A percentile compares a stretch with the other conserved stretches of the same genome.
phyloP scores from a whole-genome alignment of 129 eudicot species.

The Pulicaria dysenterica region DNA sequence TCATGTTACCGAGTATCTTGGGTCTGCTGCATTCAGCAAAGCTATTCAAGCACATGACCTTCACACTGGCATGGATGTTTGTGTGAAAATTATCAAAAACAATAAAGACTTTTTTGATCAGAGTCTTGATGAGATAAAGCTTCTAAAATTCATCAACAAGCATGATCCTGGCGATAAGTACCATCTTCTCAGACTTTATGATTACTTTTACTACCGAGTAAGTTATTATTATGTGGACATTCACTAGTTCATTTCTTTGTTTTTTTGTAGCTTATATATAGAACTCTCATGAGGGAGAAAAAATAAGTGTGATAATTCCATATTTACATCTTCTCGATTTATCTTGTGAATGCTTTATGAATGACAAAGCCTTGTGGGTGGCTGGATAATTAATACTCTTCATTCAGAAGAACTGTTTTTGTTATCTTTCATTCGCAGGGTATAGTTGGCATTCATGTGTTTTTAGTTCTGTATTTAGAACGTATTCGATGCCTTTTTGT shows the following conservation, averaged over 20 bases:
- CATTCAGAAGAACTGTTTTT: not conserved
- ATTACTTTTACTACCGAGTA: slow-evolving; percentile 95
- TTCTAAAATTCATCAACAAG: slow-evolving; percentile 91
- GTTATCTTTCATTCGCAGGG: slow-evolving; percentile 10
- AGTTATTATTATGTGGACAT: slow-evolving; percentile 35
- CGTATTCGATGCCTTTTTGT: slow-evolving; percentile 19
- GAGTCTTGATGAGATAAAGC: slow-evolving; percentile 99
- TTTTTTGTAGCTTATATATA: slow-evolving; percentile 6
- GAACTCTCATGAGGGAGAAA: not conserved
- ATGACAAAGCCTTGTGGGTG: not conserved
- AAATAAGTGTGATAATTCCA: not conserved
- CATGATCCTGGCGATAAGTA: slow-evolving; percentile 96
- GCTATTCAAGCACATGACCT: slow-evolving; percentile 99
- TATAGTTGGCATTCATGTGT: not conserved
- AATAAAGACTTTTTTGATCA: slow-evolving; percentile 98
- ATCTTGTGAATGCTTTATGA: too few species aligned
- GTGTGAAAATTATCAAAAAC: slow-evolving; percentile 94
- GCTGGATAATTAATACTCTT: not conserved
- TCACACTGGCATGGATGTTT: slow-evolving; percentile 98
- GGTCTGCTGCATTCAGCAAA: slow-evolving; percentile 99
- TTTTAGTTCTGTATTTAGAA: slow-evolving; percentile 12
- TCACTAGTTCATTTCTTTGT: not conserved
- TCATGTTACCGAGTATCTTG: slow-evolving; percentile 99
- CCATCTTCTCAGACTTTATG: slow-evolving; percentile 94
- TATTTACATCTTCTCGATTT: not conserved